Conservation (phyloP, 2,329 filamentous ascomycete genomes). For the Fusarium ramigenum region DNA sequence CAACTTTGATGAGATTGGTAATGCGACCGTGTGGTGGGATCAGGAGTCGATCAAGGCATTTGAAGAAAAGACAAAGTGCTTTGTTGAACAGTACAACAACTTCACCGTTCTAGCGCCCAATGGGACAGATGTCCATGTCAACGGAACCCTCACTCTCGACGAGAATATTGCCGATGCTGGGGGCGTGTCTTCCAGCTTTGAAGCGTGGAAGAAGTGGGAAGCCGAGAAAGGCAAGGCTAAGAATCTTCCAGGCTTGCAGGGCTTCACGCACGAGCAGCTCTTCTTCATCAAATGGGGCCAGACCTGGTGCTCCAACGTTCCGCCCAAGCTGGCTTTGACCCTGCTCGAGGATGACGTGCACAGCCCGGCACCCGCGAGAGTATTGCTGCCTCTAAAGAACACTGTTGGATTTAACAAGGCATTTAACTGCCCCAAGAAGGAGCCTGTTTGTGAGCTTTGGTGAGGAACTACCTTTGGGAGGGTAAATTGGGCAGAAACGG, state of each 20-base stretch:
- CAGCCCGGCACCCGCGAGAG: conserved; percentile 69
- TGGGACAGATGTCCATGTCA: conserved; percentile 66
- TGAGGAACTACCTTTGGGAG: conserved; percentile 43
- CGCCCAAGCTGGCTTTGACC: conserved; percentile 59
- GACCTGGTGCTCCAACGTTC: conserved; percentile 72
- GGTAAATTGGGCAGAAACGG: no score
- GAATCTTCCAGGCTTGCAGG: conserved; percentile 67
- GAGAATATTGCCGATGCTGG: conserved; percentile 80
- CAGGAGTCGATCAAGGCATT: conserved; percentile 67
- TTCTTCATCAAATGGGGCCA: conserved; percentile 75
- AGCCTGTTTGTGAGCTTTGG: conserved; percentile 78
- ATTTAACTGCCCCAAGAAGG: conserved; percentile 71
- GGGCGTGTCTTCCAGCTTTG: conserved; percentile 69
- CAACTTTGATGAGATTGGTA: conserved; percentile 71
- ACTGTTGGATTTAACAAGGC: conserved; percentile 74
- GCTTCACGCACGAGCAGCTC: conserved; percentile 73
- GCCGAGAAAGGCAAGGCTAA: conserved; percentile 57
- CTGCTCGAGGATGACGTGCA: conserved; percentile 68
- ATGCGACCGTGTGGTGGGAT: conserved; percentile 74
- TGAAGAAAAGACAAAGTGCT: conserved; percentile 68
- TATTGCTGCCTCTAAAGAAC: conserved; percentile 72
- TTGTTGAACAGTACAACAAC: conserved; percentile 72
- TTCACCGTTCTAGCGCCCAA: conserved; percentile 67
- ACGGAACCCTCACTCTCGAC: conserved; percentile 70
- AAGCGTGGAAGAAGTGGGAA: conserved; percentile 71